phyloP scores from a whole-genome alignment of 257 asterid genomes.

The Henckelia pumila region DNA sequence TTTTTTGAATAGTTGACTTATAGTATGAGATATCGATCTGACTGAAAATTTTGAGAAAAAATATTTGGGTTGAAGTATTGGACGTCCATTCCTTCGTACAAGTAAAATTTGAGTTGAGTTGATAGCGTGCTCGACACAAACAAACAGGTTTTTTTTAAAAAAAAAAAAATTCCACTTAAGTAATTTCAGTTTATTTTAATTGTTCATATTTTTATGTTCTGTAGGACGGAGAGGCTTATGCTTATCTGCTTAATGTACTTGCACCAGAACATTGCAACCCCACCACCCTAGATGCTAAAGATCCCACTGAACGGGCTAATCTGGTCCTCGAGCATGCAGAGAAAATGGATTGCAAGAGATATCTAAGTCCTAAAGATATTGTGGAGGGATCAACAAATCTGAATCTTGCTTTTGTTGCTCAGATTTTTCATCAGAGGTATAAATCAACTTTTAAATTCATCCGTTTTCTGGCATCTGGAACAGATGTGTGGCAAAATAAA shows the following conservation, averaged over 20 bases:
- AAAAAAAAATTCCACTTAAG: background rate
- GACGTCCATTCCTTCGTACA: background rate
- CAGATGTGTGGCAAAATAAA: background rate
- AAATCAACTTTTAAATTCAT: constrained; percentile 10
- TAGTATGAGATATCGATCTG: background rate
- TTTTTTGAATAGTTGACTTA: too few relatives aligned
- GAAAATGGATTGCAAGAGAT: constrained; percentile 95
- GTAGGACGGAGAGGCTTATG: constrained; percentile 98
- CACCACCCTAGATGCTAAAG: constrained; percentile 72
- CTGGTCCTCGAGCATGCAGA: constrained; percentile 96
- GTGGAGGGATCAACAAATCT: constrained; percentile 84
- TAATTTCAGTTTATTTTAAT: background rate
- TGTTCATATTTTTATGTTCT: constrained; percentile 23
- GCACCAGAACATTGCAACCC: constrained; percentile 94
- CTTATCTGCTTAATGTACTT: constrained; percentile 92
- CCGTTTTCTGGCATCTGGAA: constrained; percentile 1
- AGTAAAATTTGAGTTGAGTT: background rate
- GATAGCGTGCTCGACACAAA: background rate
- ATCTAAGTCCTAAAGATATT: constrained; percentile 80
- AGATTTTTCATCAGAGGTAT: constrained; percentile 94
- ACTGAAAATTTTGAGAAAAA: constrained; percentile 14
- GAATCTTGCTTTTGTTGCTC: constrained; percentile 97
- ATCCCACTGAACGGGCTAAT: constrained; percentile 83
- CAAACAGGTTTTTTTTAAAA: background rate
- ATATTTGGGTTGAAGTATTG: background rate